Conservation (phyloP, 2,329 filamentous ascomycete genomes). For the Fusarium austroafricanum region DNA sequence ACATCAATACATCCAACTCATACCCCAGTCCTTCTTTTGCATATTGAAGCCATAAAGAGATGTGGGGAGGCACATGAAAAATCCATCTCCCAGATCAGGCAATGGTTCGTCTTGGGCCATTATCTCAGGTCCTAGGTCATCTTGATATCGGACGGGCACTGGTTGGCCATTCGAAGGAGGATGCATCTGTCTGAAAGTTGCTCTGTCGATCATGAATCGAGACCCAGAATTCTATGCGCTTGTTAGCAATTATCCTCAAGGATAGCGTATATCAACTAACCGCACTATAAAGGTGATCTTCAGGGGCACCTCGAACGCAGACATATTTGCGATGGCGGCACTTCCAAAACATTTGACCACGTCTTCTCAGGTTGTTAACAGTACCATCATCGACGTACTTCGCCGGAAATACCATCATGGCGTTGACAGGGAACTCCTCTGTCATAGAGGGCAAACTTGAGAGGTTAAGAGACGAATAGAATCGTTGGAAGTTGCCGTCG, state of each 20-base stretch:
- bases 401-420: not conserved
- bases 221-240: not conserved
- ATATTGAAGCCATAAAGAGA: not conserved
- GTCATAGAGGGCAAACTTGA: not conserved
- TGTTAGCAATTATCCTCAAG: accelerated
- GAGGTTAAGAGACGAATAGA: accelerated
- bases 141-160: accelerated
- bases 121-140: not conserved
- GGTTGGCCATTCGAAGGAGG: accelerated
- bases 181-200: not conserved
- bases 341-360: not conserved
- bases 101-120: not conserved
- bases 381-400: accelerated
- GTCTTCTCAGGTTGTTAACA: accelerated
- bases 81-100: not conserved
- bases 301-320: not conserved
- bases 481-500: not conserved
- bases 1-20: accelerated
- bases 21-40: conserved; percentile 9
- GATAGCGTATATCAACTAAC: accelerated
- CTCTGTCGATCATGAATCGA: not conserved
- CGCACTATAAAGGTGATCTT: not conserved
- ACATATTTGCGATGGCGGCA: not conserved
- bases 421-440: not conserved
- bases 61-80: not conserved